A percentile compares a stretch with the other conserved stretches of the same genome.
phyloP scores from a whole-genome alignment of 805 yeast genomes.

The Yamadazyma laniorum region DNA sequence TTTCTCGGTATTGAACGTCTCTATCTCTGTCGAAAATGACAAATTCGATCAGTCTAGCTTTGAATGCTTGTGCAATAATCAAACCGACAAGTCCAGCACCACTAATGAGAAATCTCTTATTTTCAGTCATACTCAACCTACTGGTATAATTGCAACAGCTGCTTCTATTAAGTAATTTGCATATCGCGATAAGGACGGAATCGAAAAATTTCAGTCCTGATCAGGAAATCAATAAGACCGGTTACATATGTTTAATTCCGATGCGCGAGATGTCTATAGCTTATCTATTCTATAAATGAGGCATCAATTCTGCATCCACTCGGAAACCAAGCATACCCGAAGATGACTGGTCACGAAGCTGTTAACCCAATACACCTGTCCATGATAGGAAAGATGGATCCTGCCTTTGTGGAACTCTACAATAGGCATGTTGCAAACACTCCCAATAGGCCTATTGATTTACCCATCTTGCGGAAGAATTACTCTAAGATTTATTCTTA shows the following conservation, averaged over 20 bases:
- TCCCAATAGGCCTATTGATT: constrained; percentile 27
- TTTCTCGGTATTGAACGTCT: constrained; percentile 19
- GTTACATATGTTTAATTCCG: no score
- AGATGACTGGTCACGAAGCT: constrained; percentile 18
- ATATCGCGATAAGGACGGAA: not conserved
- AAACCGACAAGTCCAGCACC: constrained; percentile 24
- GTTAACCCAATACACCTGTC: constrained; percentile 24
- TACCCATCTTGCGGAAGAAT: constrained; percentile 25
- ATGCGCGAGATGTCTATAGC: no score
- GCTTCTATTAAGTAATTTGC: no score
- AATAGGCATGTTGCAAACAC: constrained; percentile 23
- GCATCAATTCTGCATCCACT: no score
- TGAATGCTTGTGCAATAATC: constrained; percentile 24
- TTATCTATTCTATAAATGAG: no score
- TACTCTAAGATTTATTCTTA: constrained; percentile 34
- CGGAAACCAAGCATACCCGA: no score
- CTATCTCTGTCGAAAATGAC: constrained; percentile 27
- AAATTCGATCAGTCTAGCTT: constrained; percentile 19
- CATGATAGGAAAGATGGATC: constrained; percentile 28
- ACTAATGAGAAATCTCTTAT: constrained; percentile 12
- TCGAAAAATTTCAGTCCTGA: no score
- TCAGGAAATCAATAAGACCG: no score
- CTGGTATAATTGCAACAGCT: no score
- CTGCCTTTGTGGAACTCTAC: constrained; percentile 35
- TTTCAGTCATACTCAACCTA: not conserved